Conservation (phyloP, 1,139 yeast species). For the Wickerhamiella pararugosa region DNA sequence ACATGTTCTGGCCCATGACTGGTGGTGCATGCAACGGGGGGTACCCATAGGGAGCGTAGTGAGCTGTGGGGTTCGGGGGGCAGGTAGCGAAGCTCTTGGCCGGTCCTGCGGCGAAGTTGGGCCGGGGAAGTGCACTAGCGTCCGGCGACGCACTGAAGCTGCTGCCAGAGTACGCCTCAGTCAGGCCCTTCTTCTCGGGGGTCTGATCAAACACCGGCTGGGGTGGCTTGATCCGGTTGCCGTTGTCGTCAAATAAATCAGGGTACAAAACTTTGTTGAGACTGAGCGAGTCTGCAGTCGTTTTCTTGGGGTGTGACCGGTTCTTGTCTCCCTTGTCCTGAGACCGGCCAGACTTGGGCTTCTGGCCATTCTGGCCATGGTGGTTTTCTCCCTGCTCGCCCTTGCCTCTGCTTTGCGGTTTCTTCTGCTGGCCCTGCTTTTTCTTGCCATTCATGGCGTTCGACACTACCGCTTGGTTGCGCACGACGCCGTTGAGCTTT, state of each 20-base stretch:
- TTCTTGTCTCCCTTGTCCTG: background rate
- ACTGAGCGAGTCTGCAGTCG: background rate
- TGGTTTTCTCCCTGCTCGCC: background rate
- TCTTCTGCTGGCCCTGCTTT: background rate
- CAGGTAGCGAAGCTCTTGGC: no score
- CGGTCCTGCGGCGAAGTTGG: constrained; percentile 18
- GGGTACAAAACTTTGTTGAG: constrained; percentile 8
- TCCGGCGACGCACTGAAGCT: constrained; percentile 31
- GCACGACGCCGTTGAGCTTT: background rate
- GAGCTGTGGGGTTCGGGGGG: no score
- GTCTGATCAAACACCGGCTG: constrained; percentile 3
- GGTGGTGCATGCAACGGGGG: no score
- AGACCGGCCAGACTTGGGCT: background rate
- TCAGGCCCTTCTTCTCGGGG: constrained; percentile 8
- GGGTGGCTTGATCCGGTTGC: constrained; percentile 4
- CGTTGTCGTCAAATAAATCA: constrained; percentile 7
- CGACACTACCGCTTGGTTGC: background rate
- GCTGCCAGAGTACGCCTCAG: constrained; percentile 26
- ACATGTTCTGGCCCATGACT: no score
- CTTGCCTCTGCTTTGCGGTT: background rate
- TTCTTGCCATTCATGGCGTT: background rate
- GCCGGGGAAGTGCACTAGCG: constrained; percentile 30
- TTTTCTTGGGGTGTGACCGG: background rate
- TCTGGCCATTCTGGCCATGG: background rate
- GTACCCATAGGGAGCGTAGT: no score